Evolutionary conservation across 2,329 filamentous ascomycete species (phyloP), one percentile per base, ranked within the genome.

Genomic region (Pseudogymnoascus sp.): DNA sequence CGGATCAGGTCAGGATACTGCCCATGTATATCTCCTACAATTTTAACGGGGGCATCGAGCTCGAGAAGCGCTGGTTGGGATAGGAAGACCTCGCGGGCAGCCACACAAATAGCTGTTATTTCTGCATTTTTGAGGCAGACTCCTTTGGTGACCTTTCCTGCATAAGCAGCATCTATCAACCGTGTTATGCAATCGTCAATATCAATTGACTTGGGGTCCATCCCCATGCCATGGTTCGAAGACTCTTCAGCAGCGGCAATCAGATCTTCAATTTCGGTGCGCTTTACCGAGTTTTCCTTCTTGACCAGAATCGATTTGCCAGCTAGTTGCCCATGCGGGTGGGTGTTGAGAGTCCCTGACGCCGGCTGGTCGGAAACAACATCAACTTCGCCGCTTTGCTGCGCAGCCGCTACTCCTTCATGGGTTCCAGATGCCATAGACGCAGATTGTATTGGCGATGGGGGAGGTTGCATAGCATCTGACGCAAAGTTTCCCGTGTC

Each of bases 71-170:
- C 92, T 3, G 95, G 95, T 73, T 99, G 95, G 4, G 89, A 92
- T 6, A 99, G 80, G 67, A 99, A 90, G 8, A 93, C 84, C 75
- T 99, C 95, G 64, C 93, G 86, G 3, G 90, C 93, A 63, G 91
- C 90, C 66, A 89, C 86, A 75, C 95, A 99, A 67, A 99, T 93
- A 65, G 93, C 92, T 56, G 88, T 89, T 67, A 99, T 98, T 76
- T 99, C 95, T 40, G 95, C 95, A 73, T 99, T 98, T 81, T 96
- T 97, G 65, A 99, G 81, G 70, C 93, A 97, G 24, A 98, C 93
- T 22, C 92, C 91, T 81, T 99, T 99, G 66, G 95, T 98, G 70
- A 97, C 91, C 77, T 99, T 99, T 68, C 92, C 92, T 50, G 92
- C 90, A 73, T 99, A 99, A 11, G 90, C 95, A 8, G 95, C 93